Base-by-base conservation (phyloP, 2,329 filamentous ascomycete species). In the Alternaria solani region DNA sequence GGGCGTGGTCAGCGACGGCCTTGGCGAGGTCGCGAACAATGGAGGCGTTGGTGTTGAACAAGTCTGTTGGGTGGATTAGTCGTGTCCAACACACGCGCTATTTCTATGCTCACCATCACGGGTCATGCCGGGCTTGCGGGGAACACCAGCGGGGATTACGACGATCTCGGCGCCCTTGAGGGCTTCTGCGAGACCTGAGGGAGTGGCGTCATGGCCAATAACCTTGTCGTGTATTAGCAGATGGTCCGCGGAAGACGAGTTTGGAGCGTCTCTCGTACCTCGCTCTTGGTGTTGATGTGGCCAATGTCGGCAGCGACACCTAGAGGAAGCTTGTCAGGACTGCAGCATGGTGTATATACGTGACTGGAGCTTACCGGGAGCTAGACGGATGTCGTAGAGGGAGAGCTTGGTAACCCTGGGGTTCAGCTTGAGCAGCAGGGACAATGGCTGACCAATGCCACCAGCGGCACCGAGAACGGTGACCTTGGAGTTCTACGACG, bases 31-130 rank as follows among this genome's bases (percentile, higher is more conserved):
- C 95, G 79, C 94, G 94, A 81, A 99, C 95, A 82, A 99, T 99
- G 81, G 93, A 96, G 82, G 95, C 95, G 84, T 99, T 99, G 88
- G 94, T 99, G 90, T 98, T 98, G 93, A 99, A 99, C 69, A 99
- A 91, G 81, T 99, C 94, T 89, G 60, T 39, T 25, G n/a, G 11
- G 44, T 34, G 6, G 6, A 55, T 73, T 46, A 74, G 61, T 43
- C 34, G 42, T 55, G 56, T 32, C 42, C 44, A 53, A 25, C 44
- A 39, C 14, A 8, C 28, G n/a, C 9, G 25, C 20, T 4, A 20
- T 30, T 41, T 44, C 16, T 38, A 18, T 65, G 54, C 82, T 65
- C 84, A 89, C 87, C 87, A 84, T 99, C 95, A 87, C 95, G 94
- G 85, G 92, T 96, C 95, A 99, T 99, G 84, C 95, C 95, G 81